These are phyloP conservation scores for Curvularia spicifera DNA, from an alignment of 2,329 filamentous ascomycete species.

Conservation along the genomic window DNA sequence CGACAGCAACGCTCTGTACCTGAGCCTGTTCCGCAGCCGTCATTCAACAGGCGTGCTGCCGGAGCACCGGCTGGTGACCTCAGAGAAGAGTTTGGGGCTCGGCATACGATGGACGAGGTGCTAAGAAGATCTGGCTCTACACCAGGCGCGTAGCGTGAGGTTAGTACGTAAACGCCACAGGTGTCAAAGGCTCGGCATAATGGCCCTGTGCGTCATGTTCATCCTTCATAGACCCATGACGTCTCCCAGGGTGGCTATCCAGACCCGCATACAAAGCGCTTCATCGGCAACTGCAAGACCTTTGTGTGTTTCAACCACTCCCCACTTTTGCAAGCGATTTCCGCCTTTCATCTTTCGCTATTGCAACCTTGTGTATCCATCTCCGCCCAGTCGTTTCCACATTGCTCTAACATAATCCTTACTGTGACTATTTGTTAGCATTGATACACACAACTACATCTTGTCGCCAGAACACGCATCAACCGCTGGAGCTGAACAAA, in stretches of 20 bases:
- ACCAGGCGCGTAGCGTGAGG: constrained; percentile 13
- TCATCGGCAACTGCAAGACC: constrained; percentile 20
- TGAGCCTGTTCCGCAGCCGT: neutral
- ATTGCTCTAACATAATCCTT: neutral
- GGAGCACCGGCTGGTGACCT: neutral
- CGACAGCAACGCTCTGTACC: neutral
- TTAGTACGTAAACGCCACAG: constrained; percentile 27
- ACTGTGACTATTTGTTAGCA: constrained; percentile 5
- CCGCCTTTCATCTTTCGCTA: constrained; percentile 4
- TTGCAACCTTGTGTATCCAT: constrained; percentile 5
- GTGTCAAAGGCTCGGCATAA: constrained; percentile 18
- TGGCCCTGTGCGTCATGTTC: constrained; percentile 23
- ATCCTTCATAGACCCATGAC: constrained; percentile 22
- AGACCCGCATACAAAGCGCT: constrained; percentile 34
- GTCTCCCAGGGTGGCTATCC: constrained; percentile 21
- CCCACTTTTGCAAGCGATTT: constrained; percentile 6
- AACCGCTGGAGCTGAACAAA: neutral
- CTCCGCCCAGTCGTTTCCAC: constrained; percentile 8
- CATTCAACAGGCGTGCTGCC: neutral
- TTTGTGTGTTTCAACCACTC: constrained; percentile 22
- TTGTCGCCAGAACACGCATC: neutral
- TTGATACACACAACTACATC: constrained; percentile 4
- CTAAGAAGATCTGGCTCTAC: constrained; percentile 7
- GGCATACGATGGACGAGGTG: neutral
- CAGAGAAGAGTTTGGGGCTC: neutral